A percentile compares a stretch with the other conserved stretches of the same genome.
Evolutionary conservation across 306 rosid species (phyloP).

Genomic region (Rubus idaeus): DNA sequence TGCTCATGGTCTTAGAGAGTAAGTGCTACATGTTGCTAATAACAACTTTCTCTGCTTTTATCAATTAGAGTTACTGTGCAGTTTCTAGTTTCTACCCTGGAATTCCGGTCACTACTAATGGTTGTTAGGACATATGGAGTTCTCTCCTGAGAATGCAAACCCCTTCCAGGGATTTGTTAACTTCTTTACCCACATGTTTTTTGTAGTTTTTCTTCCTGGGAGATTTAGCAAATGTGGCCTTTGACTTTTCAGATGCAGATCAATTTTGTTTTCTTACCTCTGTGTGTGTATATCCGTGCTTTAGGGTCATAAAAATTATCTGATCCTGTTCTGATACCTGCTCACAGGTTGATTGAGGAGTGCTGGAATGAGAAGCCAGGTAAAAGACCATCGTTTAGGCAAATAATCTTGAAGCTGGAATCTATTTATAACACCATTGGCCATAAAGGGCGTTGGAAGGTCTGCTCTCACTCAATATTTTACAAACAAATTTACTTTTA

Average conservation of each 20-base stretch:
- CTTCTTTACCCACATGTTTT: neutral
- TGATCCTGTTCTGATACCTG: slow-evolving; percentile 22
- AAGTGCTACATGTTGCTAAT: slow-evolving; percentile 31
- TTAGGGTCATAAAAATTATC: slow-evolving; percentile 9
- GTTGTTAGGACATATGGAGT: neutral
- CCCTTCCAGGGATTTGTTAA: neutral
- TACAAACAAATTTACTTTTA: neutral
- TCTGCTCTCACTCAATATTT: slow-evolving; percentile 28
- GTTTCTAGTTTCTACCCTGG: neutral
- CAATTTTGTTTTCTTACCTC: neutral
- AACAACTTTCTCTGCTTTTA: neutral
- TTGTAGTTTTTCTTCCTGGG: neutral
- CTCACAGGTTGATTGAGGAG: slow-evolving; percentile 72
- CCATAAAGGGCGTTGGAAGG: slow-evolving; percentile 89
- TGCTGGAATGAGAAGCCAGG: slow-evolving; percentile 94
- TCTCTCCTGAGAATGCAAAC: slow-evolving; percentile 1
- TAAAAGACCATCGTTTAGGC: slow-evolving; percentile 83
- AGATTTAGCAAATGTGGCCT: neutral
- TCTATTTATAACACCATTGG: slow-evolving; percentile 53
- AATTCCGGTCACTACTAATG: neutral
- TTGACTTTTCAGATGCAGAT: neutral
- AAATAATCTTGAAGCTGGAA: slow-evolving; percentile 69
- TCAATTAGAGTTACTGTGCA: neutral
- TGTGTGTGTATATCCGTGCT: neutral
- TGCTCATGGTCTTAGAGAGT: slow-evolving; percentile 81